Conservation (phyloP, 177 flowering plant species). For the Tripterygium wilfordii region DNA sequence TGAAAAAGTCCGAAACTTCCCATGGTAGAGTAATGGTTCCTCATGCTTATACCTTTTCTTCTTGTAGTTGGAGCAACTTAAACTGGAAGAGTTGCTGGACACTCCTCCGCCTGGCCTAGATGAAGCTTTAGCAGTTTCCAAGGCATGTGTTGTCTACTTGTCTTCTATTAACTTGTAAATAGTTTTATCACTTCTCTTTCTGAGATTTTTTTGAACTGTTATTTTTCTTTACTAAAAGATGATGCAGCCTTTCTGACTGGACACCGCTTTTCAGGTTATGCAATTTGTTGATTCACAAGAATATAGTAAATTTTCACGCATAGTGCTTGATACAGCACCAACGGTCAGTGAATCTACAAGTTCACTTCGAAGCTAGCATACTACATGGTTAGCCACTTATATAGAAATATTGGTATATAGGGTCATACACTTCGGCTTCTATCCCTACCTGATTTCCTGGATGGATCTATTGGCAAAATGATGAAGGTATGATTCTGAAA, state of each 20-base stretch:
- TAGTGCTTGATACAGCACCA: slow-evolving; percentile 95
- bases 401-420: slow-evolving; percentile 35
- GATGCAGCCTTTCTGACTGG: background rate
- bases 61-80: slow-evolving; percentile 74
- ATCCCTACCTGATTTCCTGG: slow-evolving; percentile 93
- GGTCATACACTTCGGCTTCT: slow-evolving; percentile 94
- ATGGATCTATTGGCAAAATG: slow-evolving; percentile 92
- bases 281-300: slow-evolving; percentile 81
- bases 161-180: background rate
- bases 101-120: slow-evolving; percentile 98
- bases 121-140: slow-evolving; percentile 97
- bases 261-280: slow-evolving; percentile 56
- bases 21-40: no score
- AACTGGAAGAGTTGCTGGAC: slow-evolving; percentile 93
- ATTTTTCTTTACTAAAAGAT: no score
- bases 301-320: slow-evolving; percentile 74
- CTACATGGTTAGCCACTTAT: background rate
- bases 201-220: background rate
- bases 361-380: background rate
- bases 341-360: slow-evolving; percentile 84
- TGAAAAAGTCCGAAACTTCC: no score
- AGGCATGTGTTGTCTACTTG: no score
- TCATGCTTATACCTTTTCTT: no score
- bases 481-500: slow-evolving; percentile 48
- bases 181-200: background rate